Base-by-base conservation (phyloP, 2,329 filamentous ascomycete species). In the Hirsutella minnesotensis region DNA sequence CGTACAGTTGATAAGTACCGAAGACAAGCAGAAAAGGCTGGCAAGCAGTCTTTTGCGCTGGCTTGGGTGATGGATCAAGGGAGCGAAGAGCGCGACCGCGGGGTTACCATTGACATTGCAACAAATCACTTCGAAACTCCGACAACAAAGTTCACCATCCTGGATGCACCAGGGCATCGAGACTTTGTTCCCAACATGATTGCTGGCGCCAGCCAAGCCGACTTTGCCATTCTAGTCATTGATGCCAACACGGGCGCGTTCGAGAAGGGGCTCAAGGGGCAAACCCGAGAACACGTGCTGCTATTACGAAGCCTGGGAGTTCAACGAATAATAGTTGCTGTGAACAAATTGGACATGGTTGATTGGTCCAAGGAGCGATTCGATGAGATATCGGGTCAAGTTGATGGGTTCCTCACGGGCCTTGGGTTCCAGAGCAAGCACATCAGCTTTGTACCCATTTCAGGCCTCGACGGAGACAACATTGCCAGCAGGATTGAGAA, bases 151-250 rank as follows among this genome's bases (percentile, higher is more conserved):
- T 96, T 96, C 56, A 96, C 92, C 1, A 95, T 98, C 38, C 72
- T 98, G 4, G 92, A 98, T 59, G 90, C 92, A 0, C 92, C 92
- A 0, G 92, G 92, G 0, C 92, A 98, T 62, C 77, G 81, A 47
- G 92, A 98, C 59, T 98, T 96, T 57, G 88, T 98, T 18, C 92
- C 92, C 1, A 98, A 95, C 61, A 98, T 98, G 92, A 95, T 98
- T 59, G 90, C 90, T 2, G 92, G 92, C 13, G 88, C 90, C 3
- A 92, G 86, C 46, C 90, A 95, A 63, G 94, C 92, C 9, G 92
- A 98, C 59, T 92, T 96, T 61, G 92, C 89, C 0, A 83, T 98
- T 1, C 69, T 98, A 3, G 92, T 98, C 18, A 86, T 98, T 46
- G 92, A 98, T 59, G 84, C 90, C 4, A 83, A 84, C 45, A 86